Base-by-base conservation (phyloP, 2,329 filamentous ascomycete species). In the Verticillium nonalfalfae region DNA sequence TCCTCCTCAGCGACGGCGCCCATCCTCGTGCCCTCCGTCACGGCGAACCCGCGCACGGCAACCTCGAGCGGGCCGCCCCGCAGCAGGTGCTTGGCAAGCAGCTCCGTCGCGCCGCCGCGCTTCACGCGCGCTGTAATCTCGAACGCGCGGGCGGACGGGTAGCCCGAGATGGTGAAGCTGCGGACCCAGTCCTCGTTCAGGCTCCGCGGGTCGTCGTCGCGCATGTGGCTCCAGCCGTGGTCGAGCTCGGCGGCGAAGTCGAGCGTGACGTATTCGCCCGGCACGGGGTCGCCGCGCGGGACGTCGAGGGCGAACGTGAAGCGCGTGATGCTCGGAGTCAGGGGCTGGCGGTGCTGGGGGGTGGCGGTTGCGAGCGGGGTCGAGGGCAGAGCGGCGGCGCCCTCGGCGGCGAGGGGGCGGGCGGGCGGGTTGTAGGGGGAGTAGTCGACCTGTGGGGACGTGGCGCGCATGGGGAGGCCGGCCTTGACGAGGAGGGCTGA, bases 151-250 rank as follows among this genome's bases (percentile, higher is more conserved):
- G 70, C 62, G 1, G 84, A 66, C 0, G 87, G 84, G 1, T 77
- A 73, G 2, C 83, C 90, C 1, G 89, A 90, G 0, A 96, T 82
- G 1, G 92, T 96, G 69, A 96, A 96, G 0, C 91, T 96, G 34
- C 92, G 80, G 4, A 95, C 79, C 64, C 86, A 93, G 70, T 97
- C 91, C 70, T 96, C 92, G 68, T 96, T 97, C 15, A 96, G 72
- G 67, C 86, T 90, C 65, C 82, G 81, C 5, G 92, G 92, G 66
- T 96, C 91, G 61, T 90, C 85, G 65, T 96, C 88, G 2, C 86
- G 80, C 92, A 96, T 96, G 71, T 96, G 93, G 57, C 82, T 85
- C 73, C 92, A 96, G 0, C 92, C 92, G 11, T 80, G 73, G 65
- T 90, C 85, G 1, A 96, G 76, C 67, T 93, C 87, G 0, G 79